Evolutionary conservation across 73 alveolate species (phyloP).

Genomic region (Halteria grandinella): DNA sequence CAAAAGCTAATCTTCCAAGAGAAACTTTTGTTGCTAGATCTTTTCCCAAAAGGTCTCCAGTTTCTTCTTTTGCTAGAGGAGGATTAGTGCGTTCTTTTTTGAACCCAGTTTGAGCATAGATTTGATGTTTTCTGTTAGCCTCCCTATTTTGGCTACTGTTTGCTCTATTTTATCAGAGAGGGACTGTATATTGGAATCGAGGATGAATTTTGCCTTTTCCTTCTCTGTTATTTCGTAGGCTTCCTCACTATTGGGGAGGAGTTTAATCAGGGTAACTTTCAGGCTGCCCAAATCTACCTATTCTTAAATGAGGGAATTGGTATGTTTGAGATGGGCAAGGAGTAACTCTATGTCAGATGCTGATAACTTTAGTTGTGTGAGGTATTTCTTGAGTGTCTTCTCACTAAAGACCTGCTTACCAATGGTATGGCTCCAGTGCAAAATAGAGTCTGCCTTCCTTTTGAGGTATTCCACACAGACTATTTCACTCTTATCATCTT

Average conservation of each 20-base stretch:
- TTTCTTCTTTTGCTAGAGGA: conserved; percentile 12
- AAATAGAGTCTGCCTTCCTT: not conserved
- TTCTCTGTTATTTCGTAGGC: not conserved
- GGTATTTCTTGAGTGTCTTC: conserved; percentile 1
- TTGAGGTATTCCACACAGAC: conserved; percentile 16
- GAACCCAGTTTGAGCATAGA: not conserved
- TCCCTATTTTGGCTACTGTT: not conserved
- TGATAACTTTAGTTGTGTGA: not conserved
- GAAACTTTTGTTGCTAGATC: conserved; percentile 6
- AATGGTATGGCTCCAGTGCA: not conserved
- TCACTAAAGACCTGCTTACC: conserved; percentile 32
- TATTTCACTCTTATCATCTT: conserved; percentile 31
- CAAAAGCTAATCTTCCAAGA: conserved; percentile 15
- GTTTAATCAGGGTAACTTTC: conserved; percentile 17
- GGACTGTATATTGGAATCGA: not conserved
- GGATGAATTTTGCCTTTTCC: conserved; percentile 34
- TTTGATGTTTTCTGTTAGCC: not conserved
- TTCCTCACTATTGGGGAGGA: not conserved
- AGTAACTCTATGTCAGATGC: conserved; percentile 20
- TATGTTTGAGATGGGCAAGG: conserved; percentile 14
- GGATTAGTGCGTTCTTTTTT: not conserved
- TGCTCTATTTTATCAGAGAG: conserved; percentile 3
- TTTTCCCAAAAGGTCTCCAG: conserved; percentile 41
- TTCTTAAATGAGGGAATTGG: not conserved
- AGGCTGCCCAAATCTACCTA: not conserved